Conservation (phyloP, 2,329 filamentous ascomycete genomes). For the Colletotrichum acutatum region DNA sequence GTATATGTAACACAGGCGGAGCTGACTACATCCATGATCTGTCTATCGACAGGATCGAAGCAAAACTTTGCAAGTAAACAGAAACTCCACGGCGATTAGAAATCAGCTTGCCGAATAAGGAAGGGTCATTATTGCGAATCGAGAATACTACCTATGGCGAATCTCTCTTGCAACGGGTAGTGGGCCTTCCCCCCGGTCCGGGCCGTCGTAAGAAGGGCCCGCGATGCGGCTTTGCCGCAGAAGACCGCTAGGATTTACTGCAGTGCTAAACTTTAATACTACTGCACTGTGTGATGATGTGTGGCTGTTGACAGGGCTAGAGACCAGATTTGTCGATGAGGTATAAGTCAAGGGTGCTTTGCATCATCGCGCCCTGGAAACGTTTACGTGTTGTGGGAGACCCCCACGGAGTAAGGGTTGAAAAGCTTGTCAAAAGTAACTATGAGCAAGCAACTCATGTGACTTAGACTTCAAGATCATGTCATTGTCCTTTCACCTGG, state of each 20-base stretch:
- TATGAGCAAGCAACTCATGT: neutral
- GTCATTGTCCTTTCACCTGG: neutral
- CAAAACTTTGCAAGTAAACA: neutral
- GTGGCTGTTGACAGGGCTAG: neutral
- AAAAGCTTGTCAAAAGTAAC: neutral
- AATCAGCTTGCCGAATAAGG: neutral
- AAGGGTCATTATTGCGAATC: neutral
- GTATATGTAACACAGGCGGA: neutral
- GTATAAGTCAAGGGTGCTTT: neutral
- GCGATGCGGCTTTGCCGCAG: neutral
- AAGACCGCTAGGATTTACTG: neutral
- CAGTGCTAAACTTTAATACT: neutral
- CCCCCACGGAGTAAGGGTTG: neutral
- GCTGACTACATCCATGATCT: neutral
- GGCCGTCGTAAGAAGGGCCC: neutral
- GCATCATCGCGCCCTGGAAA: neutral
- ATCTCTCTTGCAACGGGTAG: neutral
- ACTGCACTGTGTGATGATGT: neutral
- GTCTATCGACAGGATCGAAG: neutral
- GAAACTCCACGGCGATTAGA: neutral
- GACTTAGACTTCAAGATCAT: neutral
- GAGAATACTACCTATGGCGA: neutral
- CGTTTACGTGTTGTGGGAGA: neutral
- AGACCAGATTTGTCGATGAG: neutral
- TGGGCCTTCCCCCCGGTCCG: neutral